Evolutionary conservation across 352 stramenopile genomes (phyloP), one percentile per base, ranked within the genome.

Genomic region (Aphanomyces stellatus): DNA sequence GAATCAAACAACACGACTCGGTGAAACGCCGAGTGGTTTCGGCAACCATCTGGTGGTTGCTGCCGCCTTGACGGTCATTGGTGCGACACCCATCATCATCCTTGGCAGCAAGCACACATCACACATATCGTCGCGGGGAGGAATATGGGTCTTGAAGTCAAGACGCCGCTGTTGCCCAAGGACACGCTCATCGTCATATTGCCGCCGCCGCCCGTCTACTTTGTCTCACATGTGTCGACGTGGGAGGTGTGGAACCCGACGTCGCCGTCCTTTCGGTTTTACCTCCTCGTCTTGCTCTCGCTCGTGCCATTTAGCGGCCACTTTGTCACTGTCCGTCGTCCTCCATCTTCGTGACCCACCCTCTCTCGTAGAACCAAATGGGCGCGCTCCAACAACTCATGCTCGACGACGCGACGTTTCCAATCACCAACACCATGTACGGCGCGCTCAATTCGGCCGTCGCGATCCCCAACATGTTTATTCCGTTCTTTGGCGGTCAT

Each of bases 381-480:
- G 90, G 81, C 46, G 87, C 82, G 51, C 69, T 93, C 22, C 79
- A 89, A 63, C 83, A 85, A 65, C 69, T 92, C 27, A 91, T 93
- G 80, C 68, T 93, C 30, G 76, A 89, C 34, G 82, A 93, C 62
- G 66, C 73, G 40, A 69, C 76, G 31, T 95, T 91, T 69, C 79
- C 82, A 30, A 85, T 95, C 59, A 75, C 84, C 35, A 93, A 90
- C 67, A 93, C 82, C 42, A 91, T 91, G 82, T 94, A 91, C 65
- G 86, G 86, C 41, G 84, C 84, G 37, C 69, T 94, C 49, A 70
- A 91, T 59, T 91, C 84, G 30, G 81, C 81, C 35, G 83, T 95
- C 63, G 90, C 82, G 2, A 80, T 95, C 51, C 84, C 84, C 42
- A 90, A 85, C 70, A 92, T 93, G 84, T 83, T 92, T 49, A 61